These are phyloP conservation scores for Myriosclerotinia scirpicola DNA, from an alignment of 2,329 filamentous ascomycete species.

Conservation along the genomic window DNA sequence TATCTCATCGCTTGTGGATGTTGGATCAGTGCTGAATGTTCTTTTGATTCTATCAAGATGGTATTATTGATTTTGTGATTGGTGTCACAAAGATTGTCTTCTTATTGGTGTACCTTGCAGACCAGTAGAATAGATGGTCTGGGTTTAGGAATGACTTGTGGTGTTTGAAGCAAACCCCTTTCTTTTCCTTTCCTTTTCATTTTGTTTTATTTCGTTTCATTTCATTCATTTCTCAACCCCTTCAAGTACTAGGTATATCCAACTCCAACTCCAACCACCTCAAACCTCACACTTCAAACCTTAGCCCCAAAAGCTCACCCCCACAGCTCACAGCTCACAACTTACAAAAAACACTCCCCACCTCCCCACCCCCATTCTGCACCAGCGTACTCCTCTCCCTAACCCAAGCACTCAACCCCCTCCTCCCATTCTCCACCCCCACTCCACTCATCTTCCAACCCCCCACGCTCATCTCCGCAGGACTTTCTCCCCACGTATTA, in stretches of 20 bases:
- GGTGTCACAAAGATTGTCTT: background rate
- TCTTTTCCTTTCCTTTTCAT: background rate
- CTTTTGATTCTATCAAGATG: background rate
- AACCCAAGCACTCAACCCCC: constrained; percentile 78
- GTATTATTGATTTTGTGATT: background rate
- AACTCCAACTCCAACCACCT: too few relatives aligned
- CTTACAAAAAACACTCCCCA: constrained; percentile 73
- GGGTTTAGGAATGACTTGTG: background rate
- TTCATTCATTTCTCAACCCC: background rate
- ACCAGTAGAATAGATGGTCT: background rate
- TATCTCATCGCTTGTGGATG: background rate
- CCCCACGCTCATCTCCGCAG: constrained; percentile 88
- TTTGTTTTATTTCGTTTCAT: background rate
- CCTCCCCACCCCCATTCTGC: constrained; percentile 64
- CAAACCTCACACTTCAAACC: background rate
- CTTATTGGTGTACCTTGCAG: background rate
- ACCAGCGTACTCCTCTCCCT: constrained; percentile 86
- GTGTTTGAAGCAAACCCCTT: background rate
- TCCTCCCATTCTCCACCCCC: constrained; percentile 81
- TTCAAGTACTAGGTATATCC: background rate
- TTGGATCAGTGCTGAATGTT: background rate
- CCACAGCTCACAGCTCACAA: constrained; percentile 33
- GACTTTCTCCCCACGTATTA: constrained; percentile 90
- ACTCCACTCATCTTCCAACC: constrained; percentile 91
- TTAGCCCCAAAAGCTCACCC: too few relatives aligned